Evolutionary conservation across 1,139 yeast species (phyloP).

Genomic region (Pichia sp.): DNA sequence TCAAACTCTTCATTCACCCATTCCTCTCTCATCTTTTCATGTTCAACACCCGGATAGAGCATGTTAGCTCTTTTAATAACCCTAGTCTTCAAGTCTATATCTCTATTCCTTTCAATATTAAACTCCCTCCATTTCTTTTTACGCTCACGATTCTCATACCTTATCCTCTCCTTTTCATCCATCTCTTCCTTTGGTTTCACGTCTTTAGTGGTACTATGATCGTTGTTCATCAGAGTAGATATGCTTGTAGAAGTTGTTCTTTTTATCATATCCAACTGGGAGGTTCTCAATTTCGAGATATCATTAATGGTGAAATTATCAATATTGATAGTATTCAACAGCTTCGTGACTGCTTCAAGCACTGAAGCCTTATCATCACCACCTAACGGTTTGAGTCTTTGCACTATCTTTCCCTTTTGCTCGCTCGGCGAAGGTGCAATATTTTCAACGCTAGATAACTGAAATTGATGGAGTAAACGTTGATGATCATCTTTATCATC

Average conservation of each 20-base stretch:
- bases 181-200: conserved; percentile 7
- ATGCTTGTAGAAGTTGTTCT: conserved; percentile 16
- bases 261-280: conserved; percentile 14
- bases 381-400: too few relatives aligned
- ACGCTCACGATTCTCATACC: conserved; percentile 73
- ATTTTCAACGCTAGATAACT: too few relatives aligned
- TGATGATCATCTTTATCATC: too few relatives aligned
- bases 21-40: conserved; percentile 46
- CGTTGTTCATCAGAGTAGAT: conserved; percentile 11
- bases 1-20: conserved; percentile 79
- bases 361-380: conserved; percentile 3
- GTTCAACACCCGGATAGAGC: conserved; percentile 56
- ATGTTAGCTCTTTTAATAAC: conserved; percentile 64
- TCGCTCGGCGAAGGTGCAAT: too few relatives aligned
- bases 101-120: conserved; percentile 76
- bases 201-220: conserved; percentile 1
- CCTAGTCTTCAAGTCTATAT: conserved; percentile 75
- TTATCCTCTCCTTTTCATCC: conserved; percentile 45
- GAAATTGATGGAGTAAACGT: too few relatives aligned
- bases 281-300: conserved; percentile 13
- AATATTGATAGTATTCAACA: conserved; percentile 10
- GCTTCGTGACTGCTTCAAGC: conserved; percentile 6
- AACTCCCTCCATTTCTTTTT: conserved; percentile 89
- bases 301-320: conserved; percentile 11
- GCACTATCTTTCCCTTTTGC: too few relatives aligned